Conservation (phyloP, 306 rosid species). For the Vigna radiata region DNA sequence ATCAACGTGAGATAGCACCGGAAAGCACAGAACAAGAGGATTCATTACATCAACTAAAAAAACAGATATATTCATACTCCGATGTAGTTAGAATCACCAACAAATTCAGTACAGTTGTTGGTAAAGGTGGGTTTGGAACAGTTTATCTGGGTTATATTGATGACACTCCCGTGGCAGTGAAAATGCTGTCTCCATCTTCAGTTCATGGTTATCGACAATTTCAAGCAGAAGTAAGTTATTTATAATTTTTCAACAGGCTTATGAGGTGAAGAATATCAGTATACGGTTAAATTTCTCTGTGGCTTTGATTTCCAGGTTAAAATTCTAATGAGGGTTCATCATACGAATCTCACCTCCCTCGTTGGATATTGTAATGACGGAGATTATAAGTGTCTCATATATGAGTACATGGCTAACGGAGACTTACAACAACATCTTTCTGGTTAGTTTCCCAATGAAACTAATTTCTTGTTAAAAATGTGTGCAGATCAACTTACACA, state of each 20-base stretch:
- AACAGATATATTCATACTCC: slow-evolving; percentile 43
- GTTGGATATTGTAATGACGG: slow-evolving; percentile 50
- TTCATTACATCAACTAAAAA: not conserved
- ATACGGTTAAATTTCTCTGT: not conserved
- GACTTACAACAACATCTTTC: slow-evolving; percentile 43
- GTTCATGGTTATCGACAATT: slow-evolving; percentile 57
- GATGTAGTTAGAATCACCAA: slow-evolving; percentile 51
- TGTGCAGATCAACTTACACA: not conserved
- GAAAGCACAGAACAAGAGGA: not conserved
- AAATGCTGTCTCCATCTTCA: slow-evolving; percentile 57
- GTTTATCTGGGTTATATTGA: slow-evolving; percentile 52
- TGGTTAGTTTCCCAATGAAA: slow-evolving; percentile 38
- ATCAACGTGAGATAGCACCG: not conserved
- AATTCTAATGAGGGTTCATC: slow-evolving; percentile 50
- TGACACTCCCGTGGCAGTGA: slow-evolving; percentile 58
- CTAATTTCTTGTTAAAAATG: not conserved
- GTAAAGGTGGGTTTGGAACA: slow-evolving; percentile 60
- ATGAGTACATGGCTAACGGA: slow-evolving; percentile 50
- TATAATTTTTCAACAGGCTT: not conserved
- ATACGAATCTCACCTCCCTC: slow-evolving; percentile 47
- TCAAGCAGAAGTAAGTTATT: slow-evolving; percentile 54
- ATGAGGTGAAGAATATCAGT: not conserved
- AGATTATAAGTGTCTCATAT: slow-evolving; percentile 40
- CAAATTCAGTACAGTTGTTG: slow-evolving; percentile 46
- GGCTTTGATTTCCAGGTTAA: slow-evolving; percentile 33